phyloP scores from a whole-genome alignment of 345 rosid genomes.

The Boechera stricta region DNA sequence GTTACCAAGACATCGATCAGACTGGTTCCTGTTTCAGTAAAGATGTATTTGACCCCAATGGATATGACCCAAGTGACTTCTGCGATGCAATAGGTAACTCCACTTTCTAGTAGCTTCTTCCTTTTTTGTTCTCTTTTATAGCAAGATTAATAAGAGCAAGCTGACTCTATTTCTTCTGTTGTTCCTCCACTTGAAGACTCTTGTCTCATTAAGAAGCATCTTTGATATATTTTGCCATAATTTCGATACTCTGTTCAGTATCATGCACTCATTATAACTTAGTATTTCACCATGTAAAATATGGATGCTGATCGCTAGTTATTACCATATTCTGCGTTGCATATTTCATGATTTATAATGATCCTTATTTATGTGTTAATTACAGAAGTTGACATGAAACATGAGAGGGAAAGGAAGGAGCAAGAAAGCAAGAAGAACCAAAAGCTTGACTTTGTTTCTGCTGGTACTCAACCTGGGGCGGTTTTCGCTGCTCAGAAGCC shows the following conservation, averaged over 20 bases:
- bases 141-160: background rate
- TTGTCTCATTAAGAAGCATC: background rate
- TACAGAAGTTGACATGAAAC: slow-evolving; percentile 79
- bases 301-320: background rate
- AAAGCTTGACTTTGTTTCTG: slow-evolving; percentile 74
- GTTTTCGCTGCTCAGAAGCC: slow-evolving; percentile 58
- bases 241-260: background rate
- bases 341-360: background rate
- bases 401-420: slow-evolving; percentile 87
- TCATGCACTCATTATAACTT: background rate
- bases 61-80: slow-evolving; percentile 85
- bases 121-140: background rate
- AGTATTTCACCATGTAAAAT: background rate
- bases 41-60: slow-evolving; percentile 94
- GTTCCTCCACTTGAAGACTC: background rate
- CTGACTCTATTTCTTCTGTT: background rate
- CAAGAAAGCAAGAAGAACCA: slow-evolving; percentile 83
- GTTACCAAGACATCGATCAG: slow-evolving; percentile 92
- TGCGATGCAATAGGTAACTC: slow-evolving; percentile 76
- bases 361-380: slow-evolving; percentile 22
- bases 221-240: background rate
- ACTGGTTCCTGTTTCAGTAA: slow-evolving; percentile 91
- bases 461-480: slow-evolving; percentile 65
- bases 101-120: slow-evolving; percentile 17
- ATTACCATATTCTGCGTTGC: background rate